phyloP scores from a whole-genome alignment of 2,329 filamentous ascomycete species.

The Knufia petricola region DNA sequence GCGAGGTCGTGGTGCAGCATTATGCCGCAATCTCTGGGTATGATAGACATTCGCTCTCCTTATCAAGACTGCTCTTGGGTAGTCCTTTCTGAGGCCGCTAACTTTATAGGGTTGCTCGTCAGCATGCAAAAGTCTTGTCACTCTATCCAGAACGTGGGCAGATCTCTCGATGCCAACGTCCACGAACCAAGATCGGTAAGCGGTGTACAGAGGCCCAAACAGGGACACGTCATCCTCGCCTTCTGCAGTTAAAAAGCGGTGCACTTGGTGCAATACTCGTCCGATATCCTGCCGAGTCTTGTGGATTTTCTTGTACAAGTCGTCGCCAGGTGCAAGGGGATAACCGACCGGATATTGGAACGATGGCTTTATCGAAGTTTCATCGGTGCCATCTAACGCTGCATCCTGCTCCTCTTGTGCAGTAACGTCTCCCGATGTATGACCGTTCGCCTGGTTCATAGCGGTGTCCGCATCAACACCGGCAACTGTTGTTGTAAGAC shows the following conservation, averaged over 20 bases:
- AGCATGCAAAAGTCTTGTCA: constrained; percentile 71
- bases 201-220: constrained; percentile 85
- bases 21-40: constrained; percentile 85
- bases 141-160: constrained; percentile 81
- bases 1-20: constrained; percentile 75
- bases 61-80: constrained; percentile 83
- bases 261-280: constrained; percentile 69
- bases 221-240: constrained; percentile 94
- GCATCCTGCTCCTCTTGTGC: constrained; percentile 36
- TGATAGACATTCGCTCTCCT: constrained; percentile 92
- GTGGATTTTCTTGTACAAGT: constrained; percentile 68
- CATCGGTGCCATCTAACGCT: constrained; percentile 48
- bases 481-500: constrained; percentile 35
- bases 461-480: constrained; percentile 32
- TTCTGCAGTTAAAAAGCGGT: constrained; percentile 68
- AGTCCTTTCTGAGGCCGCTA: constrained; percentile 81
- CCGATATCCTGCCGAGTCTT: constrained; percentile 71
- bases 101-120: constrained; percentile 92
- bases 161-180: constrained; percentile 95
- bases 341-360: constrained; percentile 89
- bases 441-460: constrained; percentile 36
- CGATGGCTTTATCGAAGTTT: constrained; percentile 60
- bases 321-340: constrained; percentile 54
- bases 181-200: constrained; percentile 93
- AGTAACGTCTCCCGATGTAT: constrained; percentile 21